These are phyloP conservation scores for Dactylellina haptotyla DNA, from an alignment of 2,329 filamentous ascomycete species.

Conservation along the genomic window DNA sequence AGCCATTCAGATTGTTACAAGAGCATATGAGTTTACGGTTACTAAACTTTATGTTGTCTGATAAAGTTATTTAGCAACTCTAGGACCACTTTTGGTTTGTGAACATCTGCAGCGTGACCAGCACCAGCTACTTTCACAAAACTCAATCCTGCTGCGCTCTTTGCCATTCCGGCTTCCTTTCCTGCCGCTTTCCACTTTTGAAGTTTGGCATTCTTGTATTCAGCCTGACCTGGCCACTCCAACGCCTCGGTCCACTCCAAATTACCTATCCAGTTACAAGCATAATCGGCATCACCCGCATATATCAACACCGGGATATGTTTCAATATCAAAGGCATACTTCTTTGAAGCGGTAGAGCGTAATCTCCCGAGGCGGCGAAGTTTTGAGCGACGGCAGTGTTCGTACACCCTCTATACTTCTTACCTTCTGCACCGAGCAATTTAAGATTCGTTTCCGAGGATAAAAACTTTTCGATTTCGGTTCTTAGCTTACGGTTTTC, in stretches of 20 bases:
- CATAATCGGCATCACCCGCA: slow-evolving; percentile 10
- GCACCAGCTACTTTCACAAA: background rate
- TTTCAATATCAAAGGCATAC: background rate
- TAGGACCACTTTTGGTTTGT: background rate
- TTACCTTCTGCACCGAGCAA: background rate
- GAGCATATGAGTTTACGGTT: too few species aligned
- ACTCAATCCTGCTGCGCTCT: background rate
- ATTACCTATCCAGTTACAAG: slow-evolving; percentile 3
- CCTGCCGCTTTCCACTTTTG: background rate
- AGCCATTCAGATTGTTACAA: too few species aligned
- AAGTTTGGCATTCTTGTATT: background rate
- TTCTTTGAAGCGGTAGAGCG: background rate
- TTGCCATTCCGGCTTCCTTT: background rate
- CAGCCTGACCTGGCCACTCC: background rate
- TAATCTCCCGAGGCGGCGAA: background rate
- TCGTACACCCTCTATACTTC: background rate
- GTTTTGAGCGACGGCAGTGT: background rate
- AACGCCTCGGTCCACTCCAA: slow-evolving; percentile 11
- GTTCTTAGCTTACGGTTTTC: background rate
- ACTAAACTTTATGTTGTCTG: too few species aligned
- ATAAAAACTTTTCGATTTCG: background rate
- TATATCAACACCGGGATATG: slow-evolving; percentile 3
- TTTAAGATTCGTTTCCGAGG: background rate
- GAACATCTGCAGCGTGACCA: background rate
- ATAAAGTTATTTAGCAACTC: background rate